Evolutionary conservation across 306 rosid species (phyloP).

Genomic region (Prunus davidiana): DNA sequence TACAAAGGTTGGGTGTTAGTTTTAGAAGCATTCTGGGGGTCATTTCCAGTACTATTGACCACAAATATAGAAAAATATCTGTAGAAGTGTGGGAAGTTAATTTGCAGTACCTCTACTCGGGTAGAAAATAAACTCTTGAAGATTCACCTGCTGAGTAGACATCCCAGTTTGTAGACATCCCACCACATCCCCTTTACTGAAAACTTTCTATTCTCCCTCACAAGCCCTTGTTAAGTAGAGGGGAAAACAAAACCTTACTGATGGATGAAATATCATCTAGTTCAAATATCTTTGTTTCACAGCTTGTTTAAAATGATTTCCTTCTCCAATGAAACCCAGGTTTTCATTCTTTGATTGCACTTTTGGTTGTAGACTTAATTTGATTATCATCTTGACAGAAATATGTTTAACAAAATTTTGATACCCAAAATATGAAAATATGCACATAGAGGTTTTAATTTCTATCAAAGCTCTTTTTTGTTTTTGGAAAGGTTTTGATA

Average conservation of each 20-base stretch:
- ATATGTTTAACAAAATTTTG: background rate
- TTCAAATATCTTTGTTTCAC: background rate
- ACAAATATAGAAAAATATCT: background rate
- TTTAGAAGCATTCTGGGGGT: background rate
- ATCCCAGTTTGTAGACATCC: background rate
- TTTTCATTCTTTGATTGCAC: background rate
- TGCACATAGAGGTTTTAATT: background rate
- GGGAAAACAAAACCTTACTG: background rate
- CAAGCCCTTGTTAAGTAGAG: background rate
- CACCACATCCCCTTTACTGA: background rate
- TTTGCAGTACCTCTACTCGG: background rate
- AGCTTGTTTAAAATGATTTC: background rate
- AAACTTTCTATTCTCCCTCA: background rate
- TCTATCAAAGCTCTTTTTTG: background rate
- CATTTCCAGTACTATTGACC: background rate
- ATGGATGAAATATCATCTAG: background rate
- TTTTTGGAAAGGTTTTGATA: background rate
- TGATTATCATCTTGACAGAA: background rate
- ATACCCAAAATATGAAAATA: background rate
- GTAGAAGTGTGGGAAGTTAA: background rate
- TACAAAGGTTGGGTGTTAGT: background rate
- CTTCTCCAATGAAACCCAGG: background rate
- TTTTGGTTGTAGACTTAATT: background rate
- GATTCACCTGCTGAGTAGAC: background rate
- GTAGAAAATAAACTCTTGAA: background rate